Evolutionary conservation across 192 early-diverging fungal species (phyloP).

Genomic region (Coemansia sp.): DNA sequence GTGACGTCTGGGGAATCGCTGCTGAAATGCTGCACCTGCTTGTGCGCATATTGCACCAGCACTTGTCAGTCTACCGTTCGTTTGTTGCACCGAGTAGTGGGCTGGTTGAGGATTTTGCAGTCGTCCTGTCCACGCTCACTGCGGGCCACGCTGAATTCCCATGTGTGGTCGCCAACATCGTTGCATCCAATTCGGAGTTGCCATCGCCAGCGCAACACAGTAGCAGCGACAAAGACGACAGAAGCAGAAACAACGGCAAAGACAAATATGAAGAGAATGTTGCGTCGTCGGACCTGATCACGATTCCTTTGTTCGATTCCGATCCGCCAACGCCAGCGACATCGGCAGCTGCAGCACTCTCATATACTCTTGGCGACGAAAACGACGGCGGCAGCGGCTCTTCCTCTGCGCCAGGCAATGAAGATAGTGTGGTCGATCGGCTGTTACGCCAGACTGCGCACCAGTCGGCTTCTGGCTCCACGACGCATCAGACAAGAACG

Average conservation of each 20-base stretch:
- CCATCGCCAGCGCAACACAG: neutral
- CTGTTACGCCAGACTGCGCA: constrained; percentile 22
- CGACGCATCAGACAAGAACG: neutral
- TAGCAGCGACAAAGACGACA: neutral
- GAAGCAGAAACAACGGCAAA: too few relatives aligned
- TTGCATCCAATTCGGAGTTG: neutral
- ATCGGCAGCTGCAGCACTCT: too few relatives aligned
- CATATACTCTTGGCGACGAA: neutral
- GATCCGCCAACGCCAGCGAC: neutral
- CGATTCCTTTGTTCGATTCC: constrained; percentile 3
- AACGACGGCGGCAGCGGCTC: neutral
- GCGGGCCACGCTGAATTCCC: neutral
- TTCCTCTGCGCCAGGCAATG: neutral
- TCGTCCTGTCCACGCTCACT: constrained; percentile 4
- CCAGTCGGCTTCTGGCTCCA: neutral
- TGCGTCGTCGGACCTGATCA: neutral
- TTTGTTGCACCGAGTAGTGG: constrained; percentile 10
- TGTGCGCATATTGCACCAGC: constrained; percentile 16
- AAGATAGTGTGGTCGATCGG: constrained; percentile 14
- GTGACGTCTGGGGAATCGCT: constrained; percentile 41
- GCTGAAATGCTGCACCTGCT: constrained; percentile 27
- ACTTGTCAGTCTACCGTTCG: neutral
- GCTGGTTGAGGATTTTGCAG: constrained; percentile 13
- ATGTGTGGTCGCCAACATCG: neutral
- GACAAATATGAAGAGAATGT: neutral